Percentiles rank a stretch among this genome's conserved stretches.
Evolutionary conservation across 345 rosid genomes (phyloP).

Genomic region (Syzygium jambos): DNA sequence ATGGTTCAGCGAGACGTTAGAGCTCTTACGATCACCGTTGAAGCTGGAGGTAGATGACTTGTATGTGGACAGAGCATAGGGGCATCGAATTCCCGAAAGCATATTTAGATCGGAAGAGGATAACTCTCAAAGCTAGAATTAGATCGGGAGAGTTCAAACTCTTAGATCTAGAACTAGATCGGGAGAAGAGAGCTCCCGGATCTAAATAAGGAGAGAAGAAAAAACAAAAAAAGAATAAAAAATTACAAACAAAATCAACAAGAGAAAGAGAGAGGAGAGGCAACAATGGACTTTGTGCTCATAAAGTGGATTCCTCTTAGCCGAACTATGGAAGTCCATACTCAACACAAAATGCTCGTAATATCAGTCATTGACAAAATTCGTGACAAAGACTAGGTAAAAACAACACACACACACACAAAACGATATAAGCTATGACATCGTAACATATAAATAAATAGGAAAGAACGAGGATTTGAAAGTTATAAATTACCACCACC

Average conservation of each 20-base stretch:
- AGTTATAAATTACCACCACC: background rate
- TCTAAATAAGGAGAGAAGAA: fast-evolving
- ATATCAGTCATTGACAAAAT: background rate
- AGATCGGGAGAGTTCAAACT: background rate
- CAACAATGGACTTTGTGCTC: background rate
- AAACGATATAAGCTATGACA: background rate
- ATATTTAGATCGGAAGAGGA: background rate
- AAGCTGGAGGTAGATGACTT: background rate
- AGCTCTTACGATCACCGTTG: too few species aligned
- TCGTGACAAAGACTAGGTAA: background rate
- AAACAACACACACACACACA: background rate
- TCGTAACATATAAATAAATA: background rate
- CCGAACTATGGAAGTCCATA: background rate
- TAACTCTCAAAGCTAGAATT: background rate
- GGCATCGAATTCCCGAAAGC: background rate
- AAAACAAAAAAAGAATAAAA: too few species aligned
- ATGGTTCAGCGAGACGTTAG: background rate
- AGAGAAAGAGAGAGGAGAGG: background rate
- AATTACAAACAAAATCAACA: background rate
- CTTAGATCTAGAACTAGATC: background rate
- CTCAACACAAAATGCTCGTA: background rate
- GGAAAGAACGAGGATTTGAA: background rate
- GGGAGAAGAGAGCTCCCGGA: background rate
- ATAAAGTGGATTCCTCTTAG: background rate
- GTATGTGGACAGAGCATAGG: fast-evolving